Base-by-base conservation (phyloP, 305 asterid species). In the Euphrasia arctica region DNA sequence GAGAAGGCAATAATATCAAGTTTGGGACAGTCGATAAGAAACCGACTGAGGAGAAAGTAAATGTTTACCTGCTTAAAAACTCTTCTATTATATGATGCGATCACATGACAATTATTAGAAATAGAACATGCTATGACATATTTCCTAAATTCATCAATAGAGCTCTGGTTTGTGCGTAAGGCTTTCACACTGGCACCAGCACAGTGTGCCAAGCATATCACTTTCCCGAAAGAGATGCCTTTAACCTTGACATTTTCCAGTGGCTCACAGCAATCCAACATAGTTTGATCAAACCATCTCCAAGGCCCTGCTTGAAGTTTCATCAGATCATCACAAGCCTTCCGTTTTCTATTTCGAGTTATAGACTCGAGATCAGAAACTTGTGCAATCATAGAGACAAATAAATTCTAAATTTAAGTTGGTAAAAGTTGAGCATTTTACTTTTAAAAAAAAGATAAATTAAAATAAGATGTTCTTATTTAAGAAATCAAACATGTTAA, bases 231-330 rank as follows among this genome's bases (percentile, higher is more conserved):
- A 11, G 99, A 75, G 69, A 93, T 88, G 52, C 97, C 99, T 70
- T 77, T 74, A 49, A 76, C 92, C 80, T 88, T 90, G 41, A 93
- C 90, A 77, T 84, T 86, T 70, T 93, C 99, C 70, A 90, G 75
- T 48, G 99, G 92, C 80, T 93, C 99, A 65, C 99, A 93, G 66
- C 99, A 93, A 75, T 93, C 97, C 82, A 93, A 66, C 97, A 93
- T 93, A 48, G 83, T 83, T 77, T 93, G 97, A 54, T 93, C 96
- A 63, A 93, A 93, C 97, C 97, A 93, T 81, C 99, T 83, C 99
- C 99, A 93, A 57, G 99, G 99, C 71, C 99, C 99, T 93, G 81
- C 11, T 47, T 65, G 50, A 51, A 62, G 66, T n/a, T 66, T 65
- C 52, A 36, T 36, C 28, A 61, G 28, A 15, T 18, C 22, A 18